Evolutionary conservation across 345 rosid species (phyloP).

Genomic region (Raphanus sativus): DNA sequence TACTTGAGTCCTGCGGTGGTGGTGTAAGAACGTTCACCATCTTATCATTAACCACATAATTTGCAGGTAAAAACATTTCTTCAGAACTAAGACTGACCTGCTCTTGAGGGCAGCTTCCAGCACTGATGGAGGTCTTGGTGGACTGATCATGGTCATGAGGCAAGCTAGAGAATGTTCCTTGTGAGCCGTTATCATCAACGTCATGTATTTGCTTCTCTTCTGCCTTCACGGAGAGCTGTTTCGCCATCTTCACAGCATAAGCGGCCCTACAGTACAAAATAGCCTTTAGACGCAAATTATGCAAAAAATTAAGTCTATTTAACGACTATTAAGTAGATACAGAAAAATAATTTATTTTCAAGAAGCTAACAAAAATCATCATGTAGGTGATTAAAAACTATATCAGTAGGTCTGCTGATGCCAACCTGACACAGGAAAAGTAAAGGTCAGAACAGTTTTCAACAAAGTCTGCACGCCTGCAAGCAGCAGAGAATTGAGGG

Average conservation of each 20-base stretch:
- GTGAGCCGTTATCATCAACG: slow-evolving; percentile 74
- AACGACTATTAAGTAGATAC: neutral
- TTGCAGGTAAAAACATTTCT: slow-evolving; percentile 53
- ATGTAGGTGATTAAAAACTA: slow-evolving; percentile 17
- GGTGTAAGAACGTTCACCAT: slow-evolving; percentile 42
- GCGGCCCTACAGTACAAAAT: slow-evolving; percentile 66
- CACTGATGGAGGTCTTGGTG: slow-evolving; percentile 75
- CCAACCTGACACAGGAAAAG: slow-evolving; percentile 95
- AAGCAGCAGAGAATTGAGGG: slow-evolving; percentile 86
- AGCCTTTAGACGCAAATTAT: slow-evolving; percentile 14
- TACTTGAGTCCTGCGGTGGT: slow-evolving; percentile 51
- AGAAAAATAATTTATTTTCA: slow-evolving; percentile 1
- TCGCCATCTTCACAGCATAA: slow-evolving; percentile 83
- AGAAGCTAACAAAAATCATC: slow-evolving; percentile 4
- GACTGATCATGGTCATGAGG: slow-evolving; percentile 85
- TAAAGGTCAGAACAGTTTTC: slow-evolving; percentile 92
- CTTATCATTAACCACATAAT: slow-evolving; percentile 51
- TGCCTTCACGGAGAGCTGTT: slow-evolving; percentile 63
- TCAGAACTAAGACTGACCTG: slow-evolving; percentile 88
- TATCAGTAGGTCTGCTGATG: slow-evolving; percentile 27
- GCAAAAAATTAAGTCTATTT: slow-evolving; percentile 1
- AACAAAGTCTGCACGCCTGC: slow-evolving; percentile 88
- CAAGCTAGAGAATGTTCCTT: slow-evolving; percentile 79
- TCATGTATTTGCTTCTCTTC: slow-evolving; percentile 86
- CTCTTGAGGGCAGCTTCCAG: slow-evolving; percentile 86